Percentiles rank a stretch among this genome's conserved stretches.
Evolutionary conservation across 2,329 filamentous ascomycete species (phyloP).

Genomic region (Colletotrichum siamense): DNA sequence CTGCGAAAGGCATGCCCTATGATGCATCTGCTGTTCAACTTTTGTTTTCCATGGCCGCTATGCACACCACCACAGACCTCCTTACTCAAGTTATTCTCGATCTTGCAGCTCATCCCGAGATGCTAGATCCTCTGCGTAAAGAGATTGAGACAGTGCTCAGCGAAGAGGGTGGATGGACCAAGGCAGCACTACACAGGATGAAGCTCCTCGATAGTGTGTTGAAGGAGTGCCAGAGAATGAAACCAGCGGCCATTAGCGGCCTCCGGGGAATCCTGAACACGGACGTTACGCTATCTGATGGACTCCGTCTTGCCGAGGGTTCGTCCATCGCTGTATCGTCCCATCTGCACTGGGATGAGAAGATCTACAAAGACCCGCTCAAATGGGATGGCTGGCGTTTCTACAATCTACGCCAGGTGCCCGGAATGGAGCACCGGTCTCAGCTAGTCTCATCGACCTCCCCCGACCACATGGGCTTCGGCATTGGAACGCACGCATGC

Average conservation of each 20-base stretch:
- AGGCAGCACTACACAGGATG: conserved; percentile 40
- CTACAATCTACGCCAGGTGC: background rate
- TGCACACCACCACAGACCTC: conserved; percentile 46
- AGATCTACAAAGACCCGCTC: background rate
- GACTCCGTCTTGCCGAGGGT: background rate
- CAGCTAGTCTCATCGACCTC: conserved; percentile 46
- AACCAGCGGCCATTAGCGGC: conserved; percentile 1
- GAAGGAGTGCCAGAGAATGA: conserved; percentile 40
- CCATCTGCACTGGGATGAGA: background rate
- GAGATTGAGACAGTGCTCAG: conserved; percentile 42
- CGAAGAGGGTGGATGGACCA: conserved; percentile 37
- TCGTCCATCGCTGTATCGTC: background rate
- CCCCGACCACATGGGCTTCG: conserved; percentile 39
- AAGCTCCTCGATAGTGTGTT: conserved; percentile 45
- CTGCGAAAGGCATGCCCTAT: conserved; percentile 62
- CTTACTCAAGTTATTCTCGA: conserved; percentile 43
- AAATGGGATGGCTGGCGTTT: background rate
- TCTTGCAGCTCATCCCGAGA: conserved; percentile 41
- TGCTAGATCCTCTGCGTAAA: conserved; percentile 43
- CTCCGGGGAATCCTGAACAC: background rate
- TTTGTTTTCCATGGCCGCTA: conserved; percentile 71
- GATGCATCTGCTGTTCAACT: conserved; percentile 74
- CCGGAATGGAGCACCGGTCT: conserved; percentile 24
- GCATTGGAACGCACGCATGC: conserved; percentile 42
- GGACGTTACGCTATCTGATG: background rate